Evolutionary conservation across 129 eudicot species (phyloP), one percentile per base, ranked within the genome.

Genomic region (Dittrichia graveolens): DNA sequence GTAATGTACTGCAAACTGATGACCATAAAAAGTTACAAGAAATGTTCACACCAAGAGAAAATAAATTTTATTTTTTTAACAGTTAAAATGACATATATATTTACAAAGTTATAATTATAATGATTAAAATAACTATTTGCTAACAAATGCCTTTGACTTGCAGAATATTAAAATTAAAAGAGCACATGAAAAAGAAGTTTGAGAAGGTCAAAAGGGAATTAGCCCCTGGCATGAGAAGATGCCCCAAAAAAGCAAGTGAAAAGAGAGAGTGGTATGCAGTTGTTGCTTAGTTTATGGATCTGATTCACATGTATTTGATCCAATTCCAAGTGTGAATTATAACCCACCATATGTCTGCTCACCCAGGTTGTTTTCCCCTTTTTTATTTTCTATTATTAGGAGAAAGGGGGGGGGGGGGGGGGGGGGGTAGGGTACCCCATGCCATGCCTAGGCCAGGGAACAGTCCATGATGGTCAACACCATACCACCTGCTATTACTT

Each of bases 231-330:
- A 70, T 70, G 16, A 16, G 64, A 70, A 60, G 70, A 54, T 54
- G 60, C 43, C 18, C 8, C 16, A 24, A 18, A 62, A 15, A 63
- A 24, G 70, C 62, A 67, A 76, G 66, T 76, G 65, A 76, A 76
- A 44, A 24, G 31, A 50, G 78, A 62, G 49, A 16, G 71, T 74
- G 71, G 56, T n/a, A 45, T 67, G 67, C 37, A 67, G 19, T 69
- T 67, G 49, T 65, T 65, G 74, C 80, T 57, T 38, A 46, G 75
- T 76, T 76, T 76, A 76, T 67, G 80, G 80, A 76, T 76, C 80
- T 76, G 47, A 67, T 60, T 59, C 80, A 76, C 80, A 76, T 76
- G 80, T 69, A 56, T 56, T 67, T 75, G 60, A 75, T 75, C 49
- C 49, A 58, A 73, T 44, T 73, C 46, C 75, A 37, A 58, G 15